Base-by-base conservation (phyloP, 2,329 filamentous ascomycete genomes). In the Aspergillus bombycis region DNA sequence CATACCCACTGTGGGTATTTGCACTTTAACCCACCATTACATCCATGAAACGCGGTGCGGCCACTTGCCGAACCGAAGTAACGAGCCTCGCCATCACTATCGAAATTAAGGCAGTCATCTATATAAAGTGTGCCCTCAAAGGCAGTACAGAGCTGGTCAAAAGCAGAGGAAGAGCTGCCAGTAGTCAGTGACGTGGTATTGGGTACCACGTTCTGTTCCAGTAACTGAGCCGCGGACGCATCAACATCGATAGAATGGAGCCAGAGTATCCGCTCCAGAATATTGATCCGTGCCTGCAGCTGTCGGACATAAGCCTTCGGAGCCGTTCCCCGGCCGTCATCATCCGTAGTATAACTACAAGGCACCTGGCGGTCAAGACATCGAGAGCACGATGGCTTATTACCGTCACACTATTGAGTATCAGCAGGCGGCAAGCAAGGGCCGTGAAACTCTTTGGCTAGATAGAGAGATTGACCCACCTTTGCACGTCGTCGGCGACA, bases 21-120 rank as follows among this genome's bases (percentile, higher is more conserved):
- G 34, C 12, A 36, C 14, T 36, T 19, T 30, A 14, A 46, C 55
- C 11, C 21, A 63, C 12, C 30, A 52, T 11, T 54, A 65, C n/a
- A 60, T 28, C 65, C 65, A 23, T 65, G 65, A 46, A 79, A 78
- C 9, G 74, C 68, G 4, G 78, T 66, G 3, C 77, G 71, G 2
- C 77, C 77, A 62, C 77, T 80, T 0, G 77, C 73, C 2, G 74
- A 70, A 0, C 78, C 77, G 62, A 78, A 79, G 56, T 77, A 80
- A 1, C 73, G 67, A 48, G 72, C 67, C 57, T 79, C 77, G 0
- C 71, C 71, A 45, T 78, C 75, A 26, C 69, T 69, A 30, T 79
- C 76, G 30, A 75, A 77, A 34, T 77, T 76, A 28, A 77, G 62
- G 7, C 73, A 72, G 46, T 77, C 77, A 32, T 78, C 76, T 0